Conservation (phyloP, 2,329 filamentous ascomycete genomes). For the Albophoma yamanashiensis region DNA sequence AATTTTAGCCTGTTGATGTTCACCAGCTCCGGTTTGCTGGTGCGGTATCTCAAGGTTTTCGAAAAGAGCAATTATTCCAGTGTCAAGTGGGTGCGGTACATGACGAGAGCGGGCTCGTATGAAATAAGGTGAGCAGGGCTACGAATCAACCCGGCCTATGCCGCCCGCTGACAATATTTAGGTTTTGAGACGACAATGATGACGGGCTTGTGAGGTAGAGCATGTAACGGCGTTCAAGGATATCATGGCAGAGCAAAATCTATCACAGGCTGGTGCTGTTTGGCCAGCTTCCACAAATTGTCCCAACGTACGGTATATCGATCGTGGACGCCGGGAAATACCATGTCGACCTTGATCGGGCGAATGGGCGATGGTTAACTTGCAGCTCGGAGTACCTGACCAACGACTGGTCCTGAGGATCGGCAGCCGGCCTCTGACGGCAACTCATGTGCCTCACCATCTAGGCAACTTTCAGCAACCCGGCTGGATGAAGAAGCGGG, state of each 20-base stretch:
- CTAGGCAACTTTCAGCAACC: not conserved
- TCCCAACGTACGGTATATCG: not conserved
- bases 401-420: not conserved
- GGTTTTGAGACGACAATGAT: constrained; percentile 19
- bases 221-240: constrained; percentile 8
- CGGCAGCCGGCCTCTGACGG: too few relatives aligned
- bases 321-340: not conserved
- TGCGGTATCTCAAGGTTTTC: constrained; percentile 95
- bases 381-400: not conserved
- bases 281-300: not conserved
- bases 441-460: not conserved
- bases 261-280: not conserved
- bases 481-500: not conserved
- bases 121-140: constrained; percentile 63
- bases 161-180: constrained; percentile 9
- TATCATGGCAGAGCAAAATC: constrained; percentile 3
- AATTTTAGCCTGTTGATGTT: constrained; percentile 97
- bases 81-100: constrained; percentile 98
- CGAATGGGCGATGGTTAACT: too few relatives aligned
- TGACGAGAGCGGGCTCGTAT: constrained; percentile 96
- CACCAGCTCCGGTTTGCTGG: constrained; percentile 83
- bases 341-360: not conserved
- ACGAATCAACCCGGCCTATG: too few relatives aligned
- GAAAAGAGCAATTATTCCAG: constrained; percentile 99
- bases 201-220: not conserved